Evolutionary conservation across 371 early-diverging fungal species (phyloP), one percentile per base, ranked within the genome.

Genomic region (Mucor racemosus): DNA sequence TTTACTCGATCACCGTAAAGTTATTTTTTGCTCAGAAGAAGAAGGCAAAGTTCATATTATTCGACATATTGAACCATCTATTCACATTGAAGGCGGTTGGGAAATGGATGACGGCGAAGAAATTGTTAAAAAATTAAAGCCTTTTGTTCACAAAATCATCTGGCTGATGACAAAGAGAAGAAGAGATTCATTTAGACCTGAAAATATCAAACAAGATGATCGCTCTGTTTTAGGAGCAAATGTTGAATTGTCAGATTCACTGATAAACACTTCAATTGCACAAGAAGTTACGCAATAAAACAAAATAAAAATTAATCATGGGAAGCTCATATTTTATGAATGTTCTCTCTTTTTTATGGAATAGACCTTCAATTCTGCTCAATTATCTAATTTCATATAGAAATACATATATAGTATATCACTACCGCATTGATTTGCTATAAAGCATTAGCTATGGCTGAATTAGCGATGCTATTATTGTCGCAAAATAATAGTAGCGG

Each of bases 71-170:
- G 81, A 81, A 41, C 80, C 81, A 1, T 63, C 55, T 31, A 69
- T 79, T n/a, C 84, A 84, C 58, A 71, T 84, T 34, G 84, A 84
- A 75, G 84, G 84, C 15, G 84, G 84, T 9, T 81, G 84, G 81
- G 84, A 84, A 65, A 58, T 65, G 38, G 84, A 84, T 62, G 84
- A 84, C 60, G 84, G 84, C 3, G 81, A 81, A 46, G 79, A 84
- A 1, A 78, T 81, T 58, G 77, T 84, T 0, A 74, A 75, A 13
- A 73, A 71, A 40, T 42, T 84, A 21, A 70, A 75, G 11, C 78
- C 78, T 1, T 78, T 77, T 72, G 71, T 84, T 6, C 48, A 66
- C 14, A 79, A 78, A 44, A 60, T 84, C 21, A 48, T 84, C 1
- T 84, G 84, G 84, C 55, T 81, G 13, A 72, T 80, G 53, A 75